phyloP scores from a whole-genome alignment of 768 basidiomycete species.

The Termitomyces sp. region DNA sequence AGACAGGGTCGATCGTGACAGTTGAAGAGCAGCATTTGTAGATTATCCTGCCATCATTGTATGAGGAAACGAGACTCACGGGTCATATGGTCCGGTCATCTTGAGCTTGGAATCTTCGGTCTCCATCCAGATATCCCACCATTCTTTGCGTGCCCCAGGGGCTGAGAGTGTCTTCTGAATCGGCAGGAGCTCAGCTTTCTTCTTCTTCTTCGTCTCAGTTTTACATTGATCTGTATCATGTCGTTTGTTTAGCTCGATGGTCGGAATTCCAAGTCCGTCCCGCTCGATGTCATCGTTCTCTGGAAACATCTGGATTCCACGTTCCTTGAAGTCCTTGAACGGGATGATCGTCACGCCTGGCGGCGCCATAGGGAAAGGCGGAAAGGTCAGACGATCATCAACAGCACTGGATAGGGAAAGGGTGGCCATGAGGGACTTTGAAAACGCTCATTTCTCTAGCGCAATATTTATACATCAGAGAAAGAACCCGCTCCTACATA shows the following conservation, averaged over 20 bases:
- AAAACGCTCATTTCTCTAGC: slow-evolving; percentile 7
- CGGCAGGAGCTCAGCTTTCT: slow-evolving; percentile 32
- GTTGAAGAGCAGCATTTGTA: neutral
- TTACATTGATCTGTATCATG: slow-evolving; percentile 58
- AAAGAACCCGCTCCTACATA: slow-evolving; percentile 4
- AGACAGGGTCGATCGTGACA: neutral
- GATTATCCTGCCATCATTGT: neutral
- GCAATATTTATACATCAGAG: slow-evolving; percentile 2
- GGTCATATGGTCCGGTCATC: slow-evolving; percentile 40
- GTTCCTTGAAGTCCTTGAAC: slow-evolving; percentile 41
- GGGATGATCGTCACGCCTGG: slow-evolving; percentile 38
- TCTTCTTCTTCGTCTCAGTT: slow-evolving; percentile 51
- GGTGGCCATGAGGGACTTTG: neutral
- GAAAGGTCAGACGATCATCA: slow-evolving; percentile 32
- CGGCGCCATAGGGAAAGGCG: slow-evolving; percentile 45
- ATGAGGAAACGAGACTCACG: slow-evolving; percentile 35
- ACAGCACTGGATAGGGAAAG: neutral
- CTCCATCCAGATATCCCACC: slow-evolving; percentile 76
- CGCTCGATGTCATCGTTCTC: slow-evolving; percentile 53
- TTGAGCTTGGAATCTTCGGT: slow-evolving; percentile 49
- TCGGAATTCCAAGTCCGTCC: slow-evolving; percentile 67
- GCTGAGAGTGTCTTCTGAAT: neutral
- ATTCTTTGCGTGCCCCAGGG: slow-evolving; percentile 31
- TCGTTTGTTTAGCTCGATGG: slow-evolving; percentile 48
- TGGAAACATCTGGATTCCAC: slow-evolving; percentile 38